phyloP scores from a whole-genome alignment of 2,329 filamentous ascomycete genomes.

The Neophaeococcomyces mojaviensis region DNA sequence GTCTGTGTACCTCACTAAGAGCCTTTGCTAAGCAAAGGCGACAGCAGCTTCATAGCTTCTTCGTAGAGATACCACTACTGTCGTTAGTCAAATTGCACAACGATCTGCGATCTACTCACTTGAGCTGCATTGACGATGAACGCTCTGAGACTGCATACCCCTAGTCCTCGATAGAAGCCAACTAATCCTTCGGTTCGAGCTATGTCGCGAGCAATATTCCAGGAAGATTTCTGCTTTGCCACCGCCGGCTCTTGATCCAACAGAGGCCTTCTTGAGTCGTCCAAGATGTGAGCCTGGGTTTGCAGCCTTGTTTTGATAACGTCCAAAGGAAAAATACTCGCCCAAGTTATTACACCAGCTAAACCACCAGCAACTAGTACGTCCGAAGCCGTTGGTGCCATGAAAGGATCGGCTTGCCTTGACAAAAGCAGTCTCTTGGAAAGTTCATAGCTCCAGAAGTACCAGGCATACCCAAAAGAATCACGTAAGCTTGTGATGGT shows the following conservation, averaged over 20 bases:
- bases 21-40: neutral
- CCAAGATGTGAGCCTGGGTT: slow-evolving; percentile 46
- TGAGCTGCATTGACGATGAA: slow-evolving; percentile 92
- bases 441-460: slow-evolving; percentile 90
- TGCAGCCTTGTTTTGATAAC: slow-evolving; percentile 91
- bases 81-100: neutral
- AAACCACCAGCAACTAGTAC: slow-evolving; percentile 77
- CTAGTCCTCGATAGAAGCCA: slow-evolving; percentile 66
- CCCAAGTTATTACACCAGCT: slow-evolving; percentile 83
- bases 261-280: slow-evolving; percentile 7
- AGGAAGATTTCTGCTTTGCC: slow-evolving; percentile 43
- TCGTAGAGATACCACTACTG: slow-evolving; percentile 8
- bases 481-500: slow-evolving; percentile 74
- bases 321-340: slow-evolving; percentile 82
- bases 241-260: slow-evolving; percentile 22
- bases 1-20: neutral
- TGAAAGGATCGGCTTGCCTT: slow-evolving; percentile 22
- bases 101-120: neutral
- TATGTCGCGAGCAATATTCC: slow-evolving; percentile 54
- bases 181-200: slow-evolving; percentile 57
- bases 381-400: slow-evolving; percentile 45
- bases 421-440: slow-evolving; percentile 53
- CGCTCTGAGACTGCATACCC: slow-evolving; percentile 74
- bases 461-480: slow-evolving; percentile 91
- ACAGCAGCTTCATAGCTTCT: slow-evolving; percentile 2